Base-by-base conservation (phyloP, 768 basidiomycete species). In the Boletus sensibilis region DNA sequence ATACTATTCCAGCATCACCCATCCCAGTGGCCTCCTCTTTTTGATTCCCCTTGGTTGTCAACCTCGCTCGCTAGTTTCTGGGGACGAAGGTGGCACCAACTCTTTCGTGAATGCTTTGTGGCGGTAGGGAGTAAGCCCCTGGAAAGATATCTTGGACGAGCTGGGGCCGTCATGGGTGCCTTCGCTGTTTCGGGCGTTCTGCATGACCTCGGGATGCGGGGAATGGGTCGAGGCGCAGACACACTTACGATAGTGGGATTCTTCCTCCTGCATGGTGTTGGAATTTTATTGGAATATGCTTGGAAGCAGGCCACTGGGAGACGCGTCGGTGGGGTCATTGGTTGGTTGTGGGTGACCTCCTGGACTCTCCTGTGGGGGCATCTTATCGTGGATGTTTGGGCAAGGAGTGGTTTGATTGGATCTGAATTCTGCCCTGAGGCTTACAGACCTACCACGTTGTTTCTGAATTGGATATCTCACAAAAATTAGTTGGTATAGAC, bases 71-170 rank as follows among this genome's bases (percentile, higher is more conserved):
- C 73, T 37, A 78, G 83, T 23, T 82, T 86, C 54, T 90, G 88
- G 88, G 74, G 78, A 4, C 66, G 58, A 53, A 71, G 79, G n/a
- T 90, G 88, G 88, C 88, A 90, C 60, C 86, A 88, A 61, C 56
- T 83, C 6, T 85, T 87, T 63, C 78, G 86, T 11, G 78, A 83
- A 42, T 63, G 68, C 37, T 88, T 89, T 61, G 68, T 86, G 40
- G 68, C 66, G 13, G 57, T 82, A n/a, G 86, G 85, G 13, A 72
- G 73, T 11, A 72, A 71, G 33, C 81, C 82, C 0, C 49, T 82
- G 27, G 65, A 66, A 27, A 63, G 62, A 50, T 57, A 82, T 5
- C 62, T 82, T 27, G 85, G 87, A 23, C 77, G 78, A 20, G 53
- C 64, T 3, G 84, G 82, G 5, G 69, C 66, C 4, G 71, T 87